These are phyloP conservation scores for Paramecium biaurelia DNA, from an alignment of 73 alveolate species.

Conservation along the genomic window DNA sequence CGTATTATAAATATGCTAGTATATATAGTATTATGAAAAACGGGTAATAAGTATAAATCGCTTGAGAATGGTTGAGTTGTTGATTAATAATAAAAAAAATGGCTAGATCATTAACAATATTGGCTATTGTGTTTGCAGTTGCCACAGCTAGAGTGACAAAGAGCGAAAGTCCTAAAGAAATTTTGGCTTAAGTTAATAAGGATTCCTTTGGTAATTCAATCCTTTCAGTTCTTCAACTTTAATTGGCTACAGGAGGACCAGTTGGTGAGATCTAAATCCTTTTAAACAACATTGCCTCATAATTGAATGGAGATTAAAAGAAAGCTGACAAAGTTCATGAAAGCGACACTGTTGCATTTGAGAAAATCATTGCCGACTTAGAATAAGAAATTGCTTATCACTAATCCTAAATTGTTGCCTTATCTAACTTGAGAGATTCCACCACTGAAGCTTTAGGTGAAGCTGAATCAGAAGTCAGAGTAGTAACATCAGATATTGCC, in stretches of 20 bases:
- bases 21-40: neutral
- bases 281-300: slow-evolving; percentile 48
- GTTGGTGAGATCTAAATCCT: slow-evolving; percentile 49
- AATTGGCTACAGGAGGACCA: slow-evolving; percentile 48
- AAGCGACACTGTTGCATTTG: slow-evolving; percentile 20
- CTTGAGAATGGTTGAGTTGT: slow-evolving; percentile 1
- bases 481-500: slow-evolving; percentile 20
- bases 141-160: slow-evolving; percentile 12
- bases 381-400: slow-evolving; percentile 26
- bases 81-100: neutral
- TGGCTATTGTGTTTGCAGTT: slow-evolving; percentile 38
- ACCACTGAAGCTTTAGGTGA: slow-evolving; percentile 44
- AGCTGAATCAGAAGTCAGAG: slow-evolving; percentile 45
- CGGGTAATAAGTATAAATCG: neutral
- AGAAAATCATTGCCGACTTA: slow-evolving; percentile 13
- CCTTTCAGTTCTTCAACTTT: slow-evolving; percentile 24
- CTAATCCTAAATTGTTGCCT: neutral
- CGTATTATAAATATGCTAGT: neutral
- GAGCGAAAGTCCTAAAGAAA: neutral
- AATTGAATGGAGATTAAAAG: slow-evolving; percentile 46
- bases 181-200: slow-evolving; percentile 12
- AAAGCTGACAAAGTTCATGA: slow-evolving; percentile 55
- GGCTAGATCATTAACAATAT: neutral
- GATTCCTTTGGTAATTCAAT: slow-evolving; percentile 50
- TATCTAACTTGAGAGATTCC: neutral